Evolutionary conservation across 768 basidiomycete species (phyloP), one percentile per base, ranked within the genome.

Genomic region (Suillus placidus): DNA sequence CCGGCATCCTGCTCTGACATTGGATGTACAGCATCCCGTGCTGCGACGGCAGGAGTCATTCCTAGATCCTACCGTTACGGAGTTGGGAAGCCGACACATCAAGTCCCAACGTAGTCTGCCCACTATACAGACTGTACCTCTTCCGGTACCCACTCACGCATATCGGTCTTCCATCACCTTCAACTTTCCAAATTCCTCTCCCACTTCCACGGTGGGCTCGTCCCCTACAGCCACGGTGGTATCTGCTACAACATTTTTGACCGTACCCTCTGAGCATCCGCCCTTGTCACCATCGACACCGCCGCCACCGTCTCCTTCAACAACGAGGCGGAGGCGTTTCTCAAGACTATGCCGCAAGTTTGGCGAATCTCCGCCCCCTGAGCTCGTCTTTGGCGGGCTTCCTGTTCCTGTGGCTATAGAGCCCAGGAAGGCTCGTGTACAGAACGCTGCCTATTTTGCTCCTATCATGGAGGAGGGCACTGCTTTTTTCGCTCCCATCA

Each of bases 341-440:
- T 71, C 71, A 18, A 79, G 79, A 63, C 73, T 78, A 16, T 75
- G 71, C 6, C 79, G 77, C 30, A 74, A 76, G 58, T 71, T 79
- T 34, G 80, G 78, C 37, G 76, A 76, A 65, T 67, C 71, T 0
- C 66, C 79, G 13, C 74, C 71, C 18, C 55, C 68, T 2, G 77
- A 77, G 16, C 64, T 75, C 16, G 60, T 74, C 23, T 55, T 66
- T 42, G 47, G n/a, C 5, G n/a, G 35, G n/a, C 47, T 30, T 37
- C 26, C 56, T 42, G 10, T 30, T 3, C 5, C 37, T 42, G 6
- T 30, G 30, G 26, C 6, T 38, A 6, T 9, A 38, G 57, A 30
- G 5, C 57, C 37, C 38, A 26, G 9, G 37, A 60, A 55, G 40
- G 63, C 43, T 14, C 14, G 30, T 16, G 40, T 43, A 7, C 35